Evolutionary conservation across 2,329 filamentous ascomycete species (phyloP), one percentile per base, ranked within the genome.

Genomic region (Fusarium compactum): DNA sequence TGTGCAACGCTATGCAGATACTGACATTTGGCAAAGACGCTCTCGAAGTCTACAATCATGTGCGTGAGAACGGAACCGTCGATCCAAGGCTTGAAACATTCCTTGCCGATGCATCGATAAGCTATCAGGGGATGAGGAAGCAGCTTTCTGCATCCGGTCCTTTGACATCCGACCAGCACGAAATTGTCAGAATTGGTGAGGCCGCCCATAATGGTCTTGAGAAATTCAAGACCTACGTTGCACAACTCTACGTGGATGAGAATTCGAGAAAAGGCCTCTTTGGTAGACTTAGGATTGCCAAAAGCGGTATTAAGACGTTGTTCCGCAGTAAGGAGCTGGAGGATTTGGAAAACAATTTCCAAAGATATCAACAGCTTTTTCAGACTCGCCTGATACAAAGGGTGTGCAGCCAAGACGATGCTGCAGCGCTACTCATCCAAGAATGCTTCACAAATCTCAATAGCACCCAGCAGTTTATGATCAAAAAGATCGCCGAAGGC

Each of bases 1-100:
- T 57, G 9, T 57, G 54, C 6, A 57, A 41, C 14, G 54, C 25
- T 20, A 50, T 57, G 44, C 54, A 57, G 2, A 57, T 57, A 11
- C n/a, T 50, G 2, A 50, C 54, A 1, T 57, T 57, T 9, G 54
- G 54, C 1, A 48, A 32, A 22, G 54, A 57, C 3, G 32, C 32
- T 3, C n/a, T 57, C 4, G n/a, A 57, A 1, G 16, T 51, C 1
- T 51, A 57, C 12, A 32, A 16, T n/a, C 20, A 50, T 10, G 6
- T 57, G 1, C 32, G 32, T 1, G 32, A 57, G 0, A 43, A 32
- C 1, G 54, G 44, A 16, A 38, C 24, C 2, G 11, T 25, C 0
- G 54, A 57, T 16, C n/a, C 44, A 1, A 51, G 29, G 2, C 14
- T 57, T 1, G 20, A 30, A 1, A 0, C 16, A 10, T 57, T 41